Evolutionary conservation across 306 rosid genomes (phyloP), one percentile per base, ranked within the genome.

Genomic region (Ziziphus jujuba): DNA sequence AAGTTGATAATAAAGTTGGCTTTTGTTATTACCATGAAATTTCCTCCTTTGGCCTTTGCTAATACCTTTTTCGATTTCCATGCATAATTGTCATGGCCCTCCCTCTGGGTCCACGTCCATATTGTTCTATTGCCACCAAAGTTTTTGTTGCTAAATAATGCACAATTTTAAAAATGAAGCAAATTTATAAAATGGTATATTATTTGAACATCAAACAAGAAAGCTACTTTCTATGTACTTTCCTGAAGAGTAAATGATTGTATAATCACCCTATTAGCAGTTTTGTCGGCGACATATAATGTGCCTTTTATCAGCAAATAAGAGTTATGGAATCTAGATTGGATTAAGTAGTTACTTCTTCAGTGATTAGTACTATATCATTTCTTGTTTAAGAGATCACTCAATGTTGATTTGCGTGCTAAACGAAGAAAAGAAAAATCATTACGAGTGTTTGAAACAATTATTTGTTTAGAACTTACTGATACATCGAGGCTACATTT

Each of bases 11-110:
- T 51, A 61, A 33, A 52, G 67, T 21, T 49, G 64, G 69, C 7
- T 11, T 28, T 48, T 44, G 69, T 43, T 68, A 59, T 77, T 65
- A 66, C 69, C 77, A 59, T 58, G 81, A 65, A 77, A 13, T 31
- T 70, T 71, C 69, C 69, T 49, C 54, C 67, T 28, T 53, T n/a
- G 63, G 56, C 49, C 67, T 57, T 40, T 61, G 56, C 53, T 65
- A 63, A 58, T 56, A 31, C 54, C 3, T 47, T 40, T 40, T 10
- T 40, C 45, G 10, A 40, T 40, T 2, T 40, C 15, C 45, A 10
- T 40, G 45, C 45, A 40, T 12, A 40, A 12, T 8, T 28, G 33
- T 28, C 33, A 28, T 28, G 33, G 33, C 33, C 33, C 33, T 28
- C 33, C 2, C 33, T 28, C 33, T 28, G 33, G 33, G 33, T 28